Conservation (phyloP, 1,139 yeast genomes). For the Taphrina communis region DNA sequence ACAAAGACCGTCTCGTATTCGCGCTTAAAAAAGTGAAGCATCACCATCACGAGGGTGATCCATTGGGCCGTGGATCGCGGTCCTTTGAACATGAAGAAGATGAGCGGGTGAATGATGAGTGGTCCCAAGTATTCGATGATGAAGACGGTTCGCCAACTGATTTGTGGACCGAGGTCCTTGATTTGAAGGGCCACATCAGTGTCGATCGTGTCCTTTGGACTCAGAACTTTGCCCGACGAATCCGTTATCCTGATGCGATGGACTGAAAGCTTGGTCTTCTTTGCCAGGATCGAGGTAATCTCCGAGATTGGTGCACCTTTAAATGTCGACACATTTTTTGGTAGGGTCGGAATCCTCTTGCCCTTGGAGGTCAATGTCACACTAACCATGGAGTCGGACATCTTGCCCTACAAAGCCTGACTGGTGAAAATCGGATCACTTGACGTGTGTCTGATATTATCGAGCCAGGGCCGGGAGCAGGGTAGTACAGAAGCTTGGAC, state of each 20-base stretch:
- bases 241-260: constrained; percentile 52
- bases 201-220: constrained; percentile 48
- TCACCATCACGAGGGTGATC: constrained; percentile 54
- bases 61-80: constrained; percentile 25
- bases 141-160: constrained; percentile 88
- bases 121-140: constrained; percentile 90
- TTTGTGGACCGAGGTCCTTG: constrained; percentile 92
- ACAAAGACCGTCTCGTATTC: constrained; percentile 84
- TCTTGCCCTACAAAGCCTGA: neutral
- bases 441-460: too few species aligned
- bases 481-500: neutral
- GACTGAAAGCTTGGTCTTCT: constrained; percentile 49
- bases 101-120: constrained; percentile 72
- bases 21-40: constrained; percentile 82
- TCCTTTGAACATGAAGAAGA: constrained; percentile 54
- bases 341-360: constrained; percentile 35
- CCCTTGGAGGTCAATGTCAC: constrained; percentile 37
- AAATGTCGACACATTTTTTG: constrained; percentile 29
- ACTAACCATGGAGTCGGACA: constrained; percentile 37
- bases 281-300: constrained; percentile 46
- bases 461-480: too few species aligned
- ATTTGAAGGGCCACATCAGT: constrained; percentile 55
- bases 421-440: too few species aligned
- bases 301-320: constrained; percentile 39
- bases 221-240: constrained; percentile 46